A percentile compares a stretch with the other conserved stretches of the same genome.
phyloP scores from a whole-genome alignment of 1,284 basidiomycete genomes.

The Ceratobasidium theobromae region DNA sequence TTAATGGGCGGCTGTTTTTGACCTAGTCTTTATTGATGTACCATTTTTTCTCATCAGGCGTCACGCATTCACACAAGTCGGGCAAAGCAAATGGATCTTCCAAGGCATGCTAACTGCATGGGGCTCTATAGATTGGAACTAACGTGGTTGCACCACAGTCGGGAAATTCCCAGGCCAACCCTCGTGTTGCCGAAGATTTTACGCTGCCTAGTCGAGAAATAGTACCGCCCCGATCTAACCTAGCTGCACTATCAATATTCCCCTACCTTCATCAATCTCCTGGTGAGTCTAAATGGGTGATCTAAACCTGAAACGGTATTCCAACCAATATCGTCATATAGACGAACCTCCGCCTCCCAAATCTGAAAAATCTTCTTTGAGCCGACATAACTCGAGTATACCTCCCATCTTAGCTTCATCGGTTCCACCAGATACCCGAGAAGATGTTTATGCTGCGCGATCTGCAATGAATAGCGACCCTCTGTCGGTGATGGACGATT shows the following conservation, averaged over 20 bases:
- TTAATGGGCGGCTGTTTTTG: neutral
- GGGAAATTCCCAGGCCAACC: slow-evolving; percentile 22
- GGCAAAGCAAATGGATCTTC: slow-evolving; percentile 24
- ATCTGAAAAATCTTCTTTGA: slow-evolving; percentile 6
- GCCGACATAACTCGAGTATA: slow-evolving; percentile 16
- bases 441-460: slow-evolving; percentile 27
- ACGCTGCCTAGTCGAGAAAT: slow-evolving; percentile 16
- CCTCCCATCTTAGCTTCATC: slow-evolving; percentile 16
- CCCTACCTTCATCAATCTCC: slow-evolving; percentile 26
- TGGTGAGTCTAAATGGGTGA: neutral
- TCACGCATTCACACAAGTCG: slow-evolving; percentile 19
- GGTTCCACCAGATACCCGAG: slow-evolving; percentile 7
- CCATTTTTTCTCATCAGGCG: neutral
- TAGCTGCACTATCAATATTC: slow-evolving; percentile 25
- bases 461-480: slow-evolving; percentile 29
- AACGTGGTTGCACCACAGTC: neutral
- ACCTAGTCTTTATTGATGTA: neutral
- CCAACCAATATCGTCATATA: neutral
- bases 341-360: slow-evolving; percentile 12
- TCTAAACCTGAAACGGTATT: neutral
- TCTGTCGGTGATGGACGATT: slow-evolving; percentile 24
- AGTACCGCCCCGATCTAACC: slow-evolving; percentile 10
- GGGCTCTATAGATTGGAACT: neutral
- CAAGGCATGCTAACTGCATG: slow-evolving; percentile 3
- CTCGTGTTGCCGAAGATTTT: slow-evolving; percentile 28